Base-by-base conservation (phyloP, 345 rosid species). In the Linum tenue region DNA sequence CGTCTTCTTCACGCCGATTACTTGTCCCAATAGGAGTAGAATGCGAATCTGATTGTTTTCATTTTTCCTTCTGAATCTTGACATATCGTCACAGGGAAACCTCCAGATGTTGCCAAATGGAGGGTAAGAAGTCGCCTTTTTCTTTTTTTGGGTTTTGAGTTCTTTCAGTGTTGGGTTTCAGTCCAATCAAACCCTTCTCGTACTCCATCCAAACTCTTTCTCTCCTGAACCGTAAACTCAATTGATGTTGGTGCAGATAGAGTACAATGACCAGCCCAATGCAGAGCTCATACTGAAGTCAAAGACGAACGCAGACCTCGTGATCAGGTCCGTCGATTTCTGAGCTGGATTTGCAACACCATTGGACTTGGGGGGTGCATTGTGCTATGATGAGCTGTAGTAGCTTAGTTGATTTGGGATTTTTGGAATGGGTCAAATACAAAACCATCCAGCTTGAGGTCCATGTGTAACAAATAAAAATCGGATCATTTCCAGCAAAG, bases 241-340 rank as follows among this genome's bases (percentile, higher is more conserved):
- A 39, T 8, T 73, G 31, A 22, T 57, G 64, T 15, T 75, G 53
- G 31, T 77, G 78, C 89, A 92, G 98, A 76, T 92, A 57, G 83
- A 86, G 16, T 79, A 88, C 70, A 94, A 94, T 44, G 95, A 91
- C 71, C 61, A 82, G 62, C 95, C 94, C 10, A 91, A 95, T 68
- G 96, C 94, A 4, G 96, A 95, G 78, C 84, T 85, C 62, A 79
- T 95, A 66, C 72, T 89, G 63, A 79, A 79, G 69, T 83, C 96
- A 40, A 91, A 77, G 83, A 79, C 75, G 61, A 87, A 83, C 55
- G 94, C 91, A 1, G 91, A 91, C 74, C 40, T 91, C 58, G 17
- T 70, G 1, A 75, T 70, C 37, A 67, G 51, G 64, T 75, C 78
- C 3, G 38, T 75, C 16, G 10, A 69, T 59, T 42, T 74, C 62